Base-by-base conservation (phyloP, 306 rosid genomes). In the Pyrus pyrifolia region DNA sequence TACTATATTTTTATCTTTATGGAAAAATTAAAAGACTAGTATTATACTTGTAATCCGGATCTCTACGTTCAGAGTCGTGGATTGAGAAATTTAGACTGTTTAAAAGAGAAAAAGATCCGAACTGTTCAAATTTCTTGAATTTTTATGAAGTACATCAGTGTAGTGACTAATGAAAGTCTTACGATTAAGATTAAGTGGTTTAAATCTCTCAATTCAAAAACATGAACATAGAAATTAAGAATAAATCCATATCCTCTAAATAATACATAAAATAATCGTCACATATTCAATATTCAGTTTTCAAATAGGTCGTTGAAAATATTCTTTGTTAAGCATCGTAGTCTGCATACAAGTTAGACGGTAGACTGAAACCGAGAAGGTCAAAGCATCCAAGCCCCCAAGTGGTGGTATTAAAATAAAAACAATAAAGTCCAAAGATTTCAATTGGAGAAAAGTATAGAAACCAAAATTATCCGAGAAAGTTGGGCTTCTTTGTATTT, bases 21-120 rank as follows among this genome's bases (percentile, higher is more conserved):
- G 15, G 29, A 58, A 21, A 61, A 61, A 52, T 52, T 27, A 12
- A 61, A 61, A 61, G 21, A 5, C 58, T 17, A 52, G 27, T 9
- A 42, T 42, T 42, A 42, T 42, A 9, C 12, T 42, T 38, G 42
- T 7, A 38, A 38, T 38, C 10, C 1, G 2, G 0, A 38, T 38
- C 10, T 35, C 9, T 6, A 35, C 40, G 2, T 35, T 35, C 0
- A 0, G 8, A 35, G 40, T 2, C 0, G 8, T 0, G 0, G 0
- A 35, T 35, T 35, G 40, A 6, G 9, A 35, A 0, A 35, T 7
- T 35, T 35, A 1, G 6, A 35, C 2, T 1, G 42, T 38, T 38
- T 2, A 38, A 38, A 9, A 38, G 8, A 7, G 42, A 7, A 7
- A 38, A 7, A 38, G 0, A 38, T 38, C 0, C 4, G 0, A 38